These are phyloP conservation scores for Heliamphora exappendiculata DNA, from an alignment of 148 eudicot genomes.

Conservation along the genomic window DNA sequence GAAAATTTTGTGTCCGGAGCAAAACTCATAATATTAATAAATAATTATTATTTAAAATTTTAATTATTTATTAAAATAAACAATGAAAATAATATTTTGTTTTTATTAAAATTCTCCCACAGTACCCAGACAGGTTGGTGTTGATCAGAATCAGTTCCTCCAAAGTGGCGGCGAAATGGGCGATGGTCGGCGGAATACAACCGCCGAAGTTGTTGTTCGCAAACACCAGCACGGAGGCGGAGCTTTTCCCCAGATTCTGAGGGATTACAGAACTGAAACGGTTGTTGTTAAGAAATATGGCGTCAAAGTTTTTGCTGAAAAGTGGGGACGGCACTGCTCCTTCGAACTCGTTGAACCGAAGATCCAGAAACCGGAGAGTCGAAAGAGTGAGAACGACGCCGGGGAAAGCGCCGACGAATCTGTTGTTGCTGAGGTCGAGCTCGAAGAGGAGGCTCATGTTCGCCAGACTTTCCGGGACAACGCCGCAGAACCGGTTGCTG, in stretches of 20 bases:
- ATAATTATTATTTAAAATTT: no score
- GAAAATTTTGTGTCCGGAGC: no score
- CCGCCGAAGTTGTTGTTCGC: constrained; percentile 59
- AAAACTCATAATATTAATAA: no score
- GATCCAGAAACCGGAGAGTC: constrained; percentile 41
- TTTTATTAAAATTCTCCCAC: no score
- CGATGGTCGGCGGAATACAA: constrained; percentile 55
- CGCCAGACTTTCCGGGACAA: constrained; percentile 37
- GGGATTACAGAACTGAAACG: constrained; percentile 46
- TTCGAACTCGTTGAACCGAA: constrained; percentile 73
- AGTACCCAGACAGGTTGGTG: constrained; percentile 44
- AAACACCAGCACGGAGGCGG: constrained; percentile 53
- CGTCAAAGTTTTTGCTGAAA: constrained; percentile 43
- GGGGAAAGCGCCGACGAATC: constrained; percentile 70
- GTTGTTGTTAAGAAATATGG: constrained; percentile 58
- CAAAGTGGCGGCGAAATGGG: constrained; percentile 43
- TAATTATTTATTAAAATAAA: no score
- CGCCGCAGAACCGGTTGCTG: constrained; percentile 67
- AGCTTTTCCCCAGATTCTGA: constrained; percentile 27
- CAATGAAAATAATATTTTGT: no score
- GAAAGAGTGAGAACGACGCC: constrained; percentile 48
- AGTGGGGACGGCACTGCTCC: constrained; percentile 47
- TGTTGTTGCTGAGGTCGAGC: constrained; percentile 60
- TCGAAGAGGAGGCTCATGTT: constrained; percentile 44
- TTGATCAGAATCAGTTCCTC: constrained; percentile 57